Percentiles rank a stretch among this genome's conserved stretches.
phyloP scores from a whole-genome alignment of 257 asterid genomes.

The Jacaranda copaia region DNA sequence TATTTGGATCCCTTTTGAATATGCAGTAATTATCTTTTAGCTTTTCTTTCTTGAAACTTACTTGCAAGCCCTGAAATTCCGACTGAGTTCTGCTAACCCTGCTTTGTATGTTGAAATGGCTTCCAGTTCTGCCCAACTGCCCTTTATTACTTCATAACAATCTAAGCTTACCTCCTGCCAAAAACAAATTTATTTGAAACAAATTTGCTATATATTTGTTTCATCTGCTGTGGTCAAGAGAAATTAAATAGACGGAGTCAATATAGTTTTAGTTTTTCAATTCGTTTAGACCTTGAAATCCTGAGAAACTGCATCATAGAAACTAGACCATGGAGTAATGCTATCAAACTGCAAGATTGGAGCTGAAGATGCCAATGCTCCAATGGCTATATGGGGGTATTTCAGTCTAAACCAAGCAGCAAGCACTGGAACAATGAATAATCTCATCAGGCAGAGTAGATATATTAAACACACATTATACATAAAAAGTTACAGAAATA shows the following conservation, averaged over 20 bases:
- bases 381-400: constrained; percentile 77
- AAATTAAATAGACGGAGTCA: background rate
- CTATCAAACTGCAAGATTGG: constrained; percentile 79
- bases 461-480: constrained; percentile 1
- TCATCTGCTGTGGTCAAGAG: background rate
- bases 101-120: constrained; percentile 43
- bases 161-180: constrained; percentile 69
- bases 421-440: constrained; percentile 58
- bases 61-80: constrained; percentile 75
- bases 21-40: background rate
- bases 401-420: constrained; percentile 91
- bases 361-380: constrained; percentile 91
- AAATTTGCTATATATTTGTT: background rate
- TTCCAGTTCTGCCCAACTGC: constrained; percentile 72
- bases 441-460: background rate
- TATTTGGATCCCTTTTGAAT: too few relatives aligned
- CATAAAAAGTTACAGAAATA: background rate
- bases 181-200: constrained; percentile 5
- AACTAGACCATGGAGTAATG: constrained; percentile 87
- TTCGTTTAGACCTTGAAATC: constrained; percentile 67
- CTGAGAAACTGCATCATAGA: constrained; percentile 83
- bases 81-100: constrained; percentile 58
- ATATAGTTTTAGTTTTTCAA: background rate
- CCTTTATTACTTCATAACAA: constrained; percentile 74
- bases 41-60: constrained; percentile 40